These are phyloP conservation scores for Amoebophrya sp. DNA, from an alignment of 169 alveolate genomes.

Conservation along the genomic window DNA sequence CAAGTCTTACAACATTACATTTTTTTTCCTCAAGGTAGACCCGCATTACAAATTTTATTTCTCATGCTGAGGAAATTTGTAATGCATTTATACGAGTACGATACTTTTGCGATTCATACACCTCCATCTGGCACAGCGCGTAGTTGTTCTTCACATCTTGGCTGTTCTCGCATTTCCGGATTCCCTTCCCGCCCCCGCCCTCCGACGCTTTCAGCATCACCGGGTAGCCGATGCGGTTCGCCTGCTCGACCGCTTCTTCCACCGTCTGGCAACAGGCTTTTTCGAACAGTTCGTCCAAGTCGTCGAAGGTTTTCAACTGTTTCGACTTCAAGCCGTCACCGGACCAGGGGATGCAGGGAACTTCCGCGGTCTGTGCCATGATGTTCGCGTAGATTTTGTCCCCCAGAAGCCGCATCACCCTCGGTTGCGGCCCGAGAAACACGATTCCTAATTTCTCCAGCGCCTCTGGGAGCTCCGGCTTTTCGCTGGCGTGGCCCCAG, in stretches of 20 bases:
- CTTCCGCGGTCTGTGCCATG: conserved; percentile 83
- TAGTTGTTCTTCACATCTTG: conserved; percentile 56
- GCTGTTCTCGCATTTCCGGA: conserved; percentile 62
- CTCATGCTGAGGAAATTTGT: too few relatives aligned
- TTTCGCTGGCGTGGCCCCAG: conserved; percentile 77
- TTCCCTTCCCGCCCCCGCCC: conserved; percentile 96
- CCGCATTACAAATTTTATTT: too few relatives aligned
- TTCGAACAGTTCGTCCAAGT: conserved; percentile 39
- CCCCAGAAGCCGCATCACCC: conserved; percentile 70
- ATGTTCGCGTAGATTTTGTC: conserved; percentile 84
- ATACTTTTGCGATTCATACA: not conserved
- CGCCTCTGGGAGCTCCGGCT: conserved; percentile 61
- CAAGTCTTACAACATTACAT: too few relatives aligned
- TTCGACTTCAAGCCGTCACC: conserved; percentile 61
- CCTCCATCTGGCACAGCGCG: conserved; percentile 52
- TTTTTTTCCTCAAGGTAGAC: too few relatives aligned
- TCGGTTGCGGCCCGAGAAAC: conserved; percentile 71
- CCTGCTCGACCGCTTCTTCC: conserved; percentile 67
- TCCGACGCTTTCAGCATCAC: conserved; percentile 90
- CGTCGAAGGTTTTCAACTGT: not conserved
- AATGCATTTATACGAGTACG: too few relatives aligned
- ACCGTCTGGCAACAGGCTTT: conserved; percentile 55
- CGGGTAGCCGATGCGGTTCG: conserved; percentile 85
- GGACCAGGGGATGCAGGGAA: conserved; percentile 83
- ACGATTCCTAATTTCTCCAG: conserved; percentile 55